Base-by-base conservation (phyloP, 2,329 filamentous ascomycete species). In the Epichloe typhina region DNA sequence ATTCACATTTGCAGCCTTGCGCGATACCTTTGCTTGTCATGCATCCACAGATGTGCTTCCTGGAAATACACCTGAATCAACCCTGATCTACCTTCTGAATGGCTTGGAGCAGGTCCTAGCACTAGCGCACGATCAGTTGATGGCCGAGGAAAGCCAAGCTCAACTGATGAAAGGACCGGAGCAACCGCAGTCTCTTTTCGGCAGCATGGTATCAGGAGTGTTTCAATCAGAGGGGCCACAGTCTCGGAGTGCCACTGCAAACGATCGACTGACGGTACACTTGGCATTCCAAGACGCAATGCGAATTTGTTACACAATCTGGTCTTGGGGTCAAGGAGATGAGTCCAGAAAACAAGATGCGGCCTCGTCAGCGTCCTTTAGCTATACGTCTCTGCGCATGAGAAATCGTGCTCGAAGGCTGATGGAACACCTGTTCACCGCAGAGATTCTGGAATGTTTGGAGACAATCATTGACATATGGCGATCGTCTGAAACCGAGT, bases 281-380 rank as follows among this genome's bases (percentile, higher is more conserved):
- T 74, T 98, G n/a, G 94, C 90, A 11, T 95, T 98, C 63, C 91
- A 97, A 65, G 94, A 98, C 64, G 88, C 90, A 1, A 88, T 97
- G 52, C 82, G 88, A 23, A 86, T 95, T 47, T 95, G 90, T 66
- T 94, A 95, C 63, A 81, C 76, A 12, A 95, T 98, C 49, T 98
- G 94, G 93, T 86, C 87, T 0, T 98, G 93, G 91, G 88, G 86
- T 5, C 80, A 84, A 61, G 77, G 77, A 2, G 72, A 72, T 31
- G 82, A 84, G 59, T 69, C 74, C 17, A 66, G 64, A 7, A 67
- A 70, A 21, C 79, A 84, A 50, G 86, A 95, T 61, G 62, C 71
- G 1, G 75, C 77, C 33, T 91, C 84, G 15, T 75, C 75, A 5
- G 87, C 89, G 8, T 96, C 90, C 0, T 95, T 95, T 64, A 83